Base-by-base conservation (phyloP, 2,329 filamentous ascomycete species). In the Berkeleyomyces basicola region DNA sequence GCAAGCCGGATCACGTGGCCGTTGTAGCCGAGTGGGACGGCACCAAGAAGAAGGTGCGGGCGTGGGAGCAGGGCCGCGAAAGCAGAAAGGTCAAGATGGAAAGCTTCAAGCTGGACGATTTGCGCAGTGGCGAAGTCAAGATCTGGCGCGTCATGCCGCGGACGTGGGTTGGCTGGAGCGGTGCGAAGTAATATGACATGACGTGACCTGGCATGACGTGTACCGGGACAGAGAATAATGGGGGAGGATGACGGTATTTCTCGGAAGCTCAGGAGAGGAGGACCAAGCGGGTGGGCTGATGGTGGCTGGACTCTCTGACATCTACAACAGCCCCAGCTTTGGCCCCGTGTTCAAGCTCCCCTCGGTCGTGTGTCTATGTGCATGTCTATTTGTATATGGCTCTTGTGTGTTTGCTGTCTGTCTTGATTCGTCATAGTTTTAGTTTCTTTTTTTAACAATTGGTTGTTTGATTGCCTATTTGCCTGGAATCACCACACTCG, bases 11-110 rank as follows among this genome's bases (percentile, higher is more conserved):
- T 66, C 93, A 99, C 70, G 92, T 97, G 0, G 93, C 82, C 1
- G 77, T 99, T 2, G 92, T 99, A 3, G 82, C 90, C 7, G 93
- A 99, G 72, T 99, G 93, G 93, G 93, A 99, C 72, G 93, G 93
- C 2, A 95, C 90, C 47, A 96, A 96, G 82, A 96, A 96, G 80
- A 96, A 97, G 79, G 86, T 99, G 36, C 78, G 91, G 37, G 91
- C 86, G 1, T 97, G 90, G 88, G 93, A 97, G 73, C 93, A 99
- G 72, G 92, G 92, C 0, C 79, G 92, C 11, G 92, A 97, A 76
- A 91, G 84, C 72, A 92, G 87, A 73, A 97, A 96, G 78, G 86
- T 95, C 62, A 93, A 95, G 77, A 77, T 89, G 65, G 92, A 97
- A 78, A 95, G 90, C 74, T 97, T 92, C 76, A 88, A 91, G 76